A percentile compares a stretch with the other conserved stretches of the same genome.
phyloP scores from a whole-genome alignment of 257 asterid species.

The Solanum bulbocastanum region DNA sequence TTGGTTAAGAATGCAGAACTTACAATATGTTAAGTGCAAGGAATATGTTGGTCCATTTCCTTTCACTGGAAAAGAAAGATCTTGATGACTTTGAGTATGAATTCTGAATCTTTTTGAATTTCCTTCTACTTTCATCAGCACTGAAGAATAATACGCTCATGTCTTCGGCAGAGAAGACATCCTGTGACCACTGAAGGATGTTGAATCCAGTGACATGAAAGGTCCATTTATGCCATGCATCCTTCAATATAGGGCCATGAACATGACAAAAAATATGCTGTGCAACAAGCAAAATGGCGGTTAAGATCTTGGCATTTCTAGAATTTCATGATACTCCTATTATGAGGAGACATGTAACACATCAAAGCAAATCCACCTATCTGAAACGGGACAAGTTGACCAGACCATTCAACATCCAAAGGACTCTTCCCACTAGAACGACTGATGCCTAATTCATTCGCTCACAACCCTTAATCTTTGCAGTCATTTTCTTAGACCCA shows the following conservation, averaged over 20 bases:
- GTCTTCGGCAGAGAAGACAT: slow-evolving; percentile 30
- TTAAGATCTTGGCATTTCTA: slow-evolving; percentile 5
- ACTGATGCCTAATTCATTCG: background rate
- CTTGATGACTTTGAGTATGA: slow-evolving; percentile 29
- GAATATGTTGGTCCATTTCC: slow-evolving; percentile 63
- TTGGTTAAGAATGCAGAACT: slow-evolving; percentile 22
- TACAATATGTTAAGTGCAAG: slow-evolving; percentile 70
- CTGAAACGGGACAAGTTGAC: background rate
- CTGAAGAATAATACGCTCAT: slow-evolving; percentile 47
- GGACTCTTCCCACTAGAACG: background rate
- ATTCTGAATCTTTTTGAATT: slow-evolving; percentile 22
- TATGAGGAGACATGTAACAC: background rate
- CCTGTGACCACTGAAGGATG: slow-evolving; percentile 34
- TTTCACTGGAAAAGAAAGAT: slow-evolving; percentile 33
- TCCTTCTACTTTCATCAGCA: slow-evolving; percentile 36
- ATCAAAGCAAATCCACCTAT: background rate
- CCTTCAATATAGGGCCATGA: slow-evolving; percentile 33
- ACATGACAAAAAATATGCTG: slow-evolving; percentile 42
- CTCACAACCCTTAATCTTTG: background rate
- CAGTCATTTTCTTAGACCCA: background rate
- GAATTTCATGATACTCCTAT: background rate
- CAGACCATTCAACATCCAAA: background rate
- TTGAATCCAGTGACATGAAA: slow-evolving; percentile 33
- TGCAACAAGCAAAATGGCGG: slow-evolving; percentile 11
- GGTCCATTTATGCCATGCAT: slow-evolving; percentile 37